Evolutionary conservation across 352 stramenopile species (phyloP), one percentile per base, ranked within the genome.

Genomic region (Phytophthora tentaculata): DNA sequence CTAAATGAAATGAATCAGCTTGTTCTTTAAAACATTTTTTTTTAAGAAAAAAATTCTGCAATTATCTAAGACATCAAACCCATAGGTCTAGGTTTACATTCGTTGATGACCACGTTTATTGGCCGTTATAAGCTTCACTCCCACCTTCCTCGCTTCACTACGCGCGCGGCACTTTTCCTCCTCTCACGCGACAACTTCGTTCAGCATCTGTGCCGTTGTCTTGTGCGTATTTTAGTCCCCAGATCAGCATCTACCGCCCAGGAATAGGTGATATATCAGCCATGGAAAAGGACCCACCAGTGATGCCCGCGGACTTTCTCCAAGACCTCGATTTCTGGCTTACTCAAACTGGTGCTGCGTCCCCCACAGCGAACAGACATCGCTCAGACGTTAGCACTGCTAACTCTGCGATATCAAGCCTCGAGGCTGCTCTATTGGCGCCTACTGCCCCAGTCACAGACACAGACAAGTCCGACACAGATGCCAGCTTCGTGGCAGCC

Each of bases 311-410:
- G 26, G 72, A 80, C 56, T 80, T 77, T 53, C 55, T 77, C 1
- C 67, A 66, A 49, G 64, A 75, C 32, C 64, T 80, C 41, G 64
- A 75, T 61, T 53, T 71, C 29, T 80, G 73, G 59, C 61, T 80
- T 16, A 35, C 71, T 0, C 39, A 67, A 29, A 49, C 37, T 22
- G 37, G 26, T 35, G 6, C 49, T 45, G 28, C 43, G 5, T 57
- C 57, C 23, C 64, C 53, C 5, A 19, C 24, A n/a, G 26, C 48
- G 12, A 13, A 32, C 20, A 62, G n/a, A 28, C 41, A 45, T 23
- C 57, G 22, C 24, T 2, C 59, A 23, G 23, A 59, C 14, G 7
- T 3, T 35, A 12, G 0, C 2, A 16, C 23, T 55, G 16, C 17
- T 1, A 76, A 52, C 19, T 14, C 23, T 10, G 45, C 35, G 37